Conservation (phyloP, 2,329 filamentous ascomycete species). For the Sporothrix inflata region DNA sequence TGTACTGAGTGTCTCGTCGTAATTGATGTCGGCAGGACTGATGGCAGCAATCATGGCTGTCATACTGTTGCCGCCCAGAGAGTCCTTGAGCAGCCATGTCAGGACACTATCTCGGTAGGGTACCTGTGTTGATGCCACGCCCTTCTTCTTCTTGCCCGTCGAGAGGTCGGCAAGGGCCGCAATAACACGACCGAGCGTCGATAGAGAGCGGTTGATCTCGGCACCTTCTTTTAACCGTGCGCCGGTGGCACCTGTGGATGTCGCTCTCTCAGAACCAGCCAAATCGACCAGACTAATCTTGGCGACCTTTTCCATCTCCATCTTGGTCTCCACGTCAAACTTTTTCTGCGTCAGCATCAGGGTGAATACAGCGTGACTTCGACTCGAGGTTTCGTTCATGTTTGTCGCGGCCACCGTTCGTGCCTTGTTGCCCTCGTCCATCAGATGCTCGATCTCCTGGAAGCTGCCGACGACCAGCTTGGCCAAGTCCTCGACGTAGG, state of each 20-base stretch:
- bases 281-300: slow-evolving; percentile 98
- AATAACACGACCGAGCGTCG: slow-evolving; percentile 95
- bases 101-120: slow-evolving; percentile 96
- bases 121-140: slow-evolving; percentile 70
- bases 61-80: slow-evolving; percentile 96
- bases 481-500: slow-evolving; percentile 95
- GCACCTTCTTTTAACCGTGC: slow-evolving; percentile 95
- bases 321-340: slow-evolving; percentile 86
- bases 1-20: slow-evolving; percentile 95
- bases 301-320: slow-evolving; percentile 97
- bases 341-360: slow-evolving; percentile 93
- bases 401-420: slow-evolving; percentile 97
- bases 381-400: slow-evolving; percentile 99
- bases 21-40: slow-evolving; percentile 98
- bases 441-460: slow-evolving; percentile 92
- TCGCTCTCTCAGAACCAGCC: slow-evolving; percentile 94
- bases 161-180: slow-evolving; percentile 91
- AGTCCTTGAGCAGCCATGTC: slow-evolving; percentile 97
- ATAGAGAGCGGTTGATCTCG: slow-evolving; percentile 96
- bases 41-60: slow-evolving; percentile 99
- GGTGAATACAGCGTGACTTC: slow-evolving; percentile 97
- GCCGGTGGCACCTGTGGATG: slow-evolving; percentile 94
- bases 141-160: slow-evolving; percentile 80
- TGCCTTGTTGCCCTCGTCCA: slow-evolving; percentile 99
- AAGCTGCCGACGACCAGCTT: slow-evolving; percentile 94